phyloP scores from a whole-genome alignment of 108 stramenopile species.

The Skeletonema menzelii region DNA sequence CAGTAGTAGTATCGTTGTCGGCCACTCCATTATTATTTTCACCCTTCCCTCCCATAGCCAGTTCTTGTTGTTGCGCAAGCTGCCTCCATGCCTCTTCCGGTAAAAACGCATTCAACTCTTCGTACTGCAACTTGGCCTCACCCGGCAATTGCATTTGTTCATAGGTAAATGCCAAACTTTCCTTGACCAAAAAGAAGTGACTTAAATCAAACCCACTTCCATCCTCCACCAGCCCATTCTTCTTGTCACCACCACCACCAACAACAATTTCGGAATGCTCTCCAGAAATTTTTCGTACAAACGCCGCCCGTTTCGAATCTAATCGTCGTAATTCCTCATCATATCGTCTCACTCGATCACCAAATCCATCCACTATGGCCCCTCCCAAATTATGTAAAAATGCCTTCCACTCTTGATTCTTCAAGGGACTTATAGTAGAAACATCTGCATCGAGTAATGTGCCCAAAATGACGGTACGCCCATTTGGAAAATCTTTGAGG shows the following conservation, averaged over 20 bases:
- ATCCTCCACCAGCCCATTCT: background rate
- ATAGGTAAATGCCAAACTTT: slow-evolving; percentile 80
- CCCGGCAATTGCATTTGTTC: slow-evolving; percentile 79
- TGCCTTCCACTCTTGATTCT: slow-evolving; percentile 73
- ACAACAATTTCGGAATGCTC: background rate
- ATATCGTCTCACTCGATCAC: slow-evolving; percentile 68
- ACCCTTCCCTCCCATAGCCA: background rate
- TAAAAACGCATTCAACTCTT: slow-evolving; percentile 71
- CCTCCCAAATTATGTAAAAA: slow-evolving; percentile 65
- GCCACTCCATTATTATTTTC: slow-evolving; percentile 8
- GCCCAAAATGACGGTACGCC: slow-evolving; percentile 61
- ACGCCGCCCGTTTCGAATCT: slow-evolving; percentile 55
- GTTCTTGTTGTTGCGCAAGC: slow-evolving; percentile 3
- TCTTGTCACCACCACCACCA: background rate
- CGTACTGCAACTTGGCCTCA: slow-evolving; percentile 82
- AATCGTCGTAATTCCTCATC: slow-evolving; percentile 72
- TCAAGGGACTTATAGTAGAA: slow-evolving; percentile 21
- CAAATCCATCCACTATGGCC: slow-evolving; percentile 70
- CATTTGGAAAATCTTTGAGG: slow-evolving; percentile 76
- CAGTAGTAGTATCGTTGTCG: slow-evolving; percentile 8
- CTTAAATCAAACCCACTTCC: slow-evolving; percentile 57
- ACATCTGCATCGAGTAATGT: slow-evolving; percentile 47
- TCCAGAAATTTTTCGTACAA: slow-evolving; percentile 37
- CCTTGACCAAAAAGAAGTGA: slow-evolving; percentile 83
- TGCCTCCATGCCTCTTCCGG: slow-evolving; percentile 55